Evolutionary conservation across 768 basidiomycete genomes (phyloP).

Genomic region (Boletus fagicola): DNA sequence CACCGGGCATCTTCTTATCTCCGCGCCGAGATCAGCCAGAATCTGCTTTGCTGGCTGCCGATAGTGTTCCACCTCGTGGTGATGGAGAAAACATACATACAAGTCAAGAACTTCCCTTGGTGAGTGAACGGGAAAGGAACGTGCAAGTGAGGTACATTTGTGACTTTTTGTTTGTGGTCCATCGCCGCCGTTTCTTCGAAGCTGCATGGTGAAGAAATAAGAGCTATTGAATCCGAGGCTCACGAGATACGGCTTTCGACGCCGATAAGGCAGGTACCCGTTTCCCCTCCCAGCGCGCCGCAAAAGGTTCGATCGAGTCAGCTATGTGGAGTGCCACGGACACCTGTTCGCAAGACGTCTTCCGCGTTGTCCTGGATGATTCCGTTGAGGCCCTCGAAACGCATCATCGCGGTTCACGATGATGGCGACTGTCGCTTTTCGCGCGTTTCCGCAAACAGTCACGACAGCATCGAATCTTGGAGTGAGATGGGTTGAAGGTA

Average conservation of each 20-base stretch:
- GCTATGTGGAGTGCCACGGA: neutral
- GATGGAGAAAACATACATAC: slow-evolving; percentile 13
- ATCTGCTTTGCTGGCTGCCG: slow-evolving; percentile 7
- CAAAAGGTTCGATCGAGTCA: slow-evolving; percentile 27
- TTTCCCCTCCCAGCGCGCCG: slow-evolving; percentile 25
- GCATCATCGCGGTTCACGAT: neutral
- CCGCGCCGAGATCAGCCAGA: slow-evolving; percentile 23
- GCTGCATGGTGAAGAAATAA: neutral
- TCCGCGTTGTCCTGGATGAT: slow-evolving; percentile 32
- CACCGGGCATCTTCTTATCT: slow-evolving; percentile 29
- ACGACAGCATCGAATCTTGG: slow-evolving; percentile 42
- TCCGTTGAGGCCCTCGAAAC: slow-evolving; percentile 15
- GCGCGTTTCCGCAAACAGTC: slow-evolving; percentile 14
- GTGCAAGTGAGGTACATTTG: slow-evolving; percentile 1
- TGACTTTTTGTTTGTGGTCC: neutral
- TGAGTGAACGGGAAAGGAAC: slow-evolving; percentile 16
- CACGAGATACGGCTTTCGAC: slow-evolving; percentile 14
- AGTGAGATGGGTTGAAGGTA: slow-evolving; percentile 8
- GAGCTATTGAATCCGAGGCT: neutral
- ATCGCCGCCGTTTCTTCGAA: slow-evolving; percentile 10
- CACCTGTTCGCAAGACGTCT: slow-evolving; percentile 18
- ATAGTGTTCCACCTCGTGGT: slow-evolving; percentile 13
- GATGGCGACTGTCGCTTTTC: slow-evolving; percentile 9
- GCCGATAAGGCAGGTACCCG: slow-evolving; percentile 18
- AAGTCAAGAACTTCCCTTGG: slow-evolving; percentile 7